phyloP scores from a whole-genome alignment of 2,329 filamentous ascomycete genomes.

The Macrophomina phaseolina region DNA sequence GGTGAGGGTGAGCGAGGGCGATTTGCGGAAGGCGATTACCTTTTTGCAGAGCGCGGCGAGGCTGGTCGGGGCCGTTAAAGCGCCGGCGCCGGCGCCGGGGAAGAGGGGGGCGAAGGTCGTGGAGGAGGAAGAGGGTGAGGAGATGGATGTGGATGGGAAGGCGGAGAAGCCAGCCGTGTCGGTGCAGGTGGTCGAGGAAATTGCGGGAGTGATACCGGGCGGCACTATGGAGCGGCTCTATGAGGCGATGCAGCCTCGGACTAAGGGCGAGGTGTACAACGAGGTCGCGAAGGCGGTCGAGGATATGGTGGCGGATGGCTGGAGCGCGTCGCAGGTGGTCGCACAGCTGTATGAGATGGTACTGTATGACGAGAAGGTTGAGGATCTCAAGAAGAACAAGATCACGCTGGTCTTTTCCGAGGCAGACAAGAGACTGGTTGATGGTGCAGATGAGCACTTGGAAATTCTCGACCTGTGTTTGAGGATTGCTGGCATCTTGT shows the following conservation, averaged over 20 bases:
- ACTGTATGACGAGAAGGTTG: conserved; percentile 82
- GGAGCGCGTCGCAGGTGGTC: conserved; percentile 91
- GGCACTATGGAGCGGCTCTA: conserved; percentile 72
- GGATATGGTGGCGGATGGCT: conserved; percentile 93
- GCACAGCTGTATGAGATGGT: conserved; percentile 83
- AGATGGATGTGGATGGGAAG: conserved; percentile 53
- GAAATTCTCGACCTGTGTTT: conserved; percentile 85
- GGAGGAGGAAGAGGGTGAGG: conserved; percentile 37
- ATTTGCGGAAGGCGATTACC: conserved; percentile 94
- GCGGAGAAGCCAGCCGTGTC: conserved; percentile 61
- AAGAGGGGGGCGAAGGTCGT: conserved; percentile 54
- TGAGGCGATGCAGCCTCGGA: conserved; percentile 67
- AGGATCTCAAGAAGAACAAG: conserved; percentile 85
- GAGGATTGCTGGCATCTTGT: conserved; percentile 77
- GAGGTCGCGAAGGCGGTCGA: conserved; percentile 80
- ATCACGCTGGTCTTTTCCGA: conserved; percentile 92
- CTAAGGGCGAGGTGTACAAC: conserved; percentile 67
- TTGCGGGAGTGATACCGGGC: conserved; percentile 90
- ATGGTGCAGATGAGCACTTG: conserved; percentile 94
- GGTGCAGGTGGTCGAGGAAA: conserved; percentile 84
- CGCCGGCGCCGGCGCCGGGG: conserved; percentile 39
- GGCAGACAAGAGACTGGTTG: conserved; percentile 89
- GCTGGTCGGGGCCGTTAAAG: conserved; percentile 70
- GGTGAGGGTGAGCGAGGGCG: conserved; percentile 88
- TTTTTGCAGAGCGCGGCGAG: conserved; percentile 94